phyloP scores from a whole-genome alignment of 345 rosid genomes.

The Ceriops tagal region DNA sequence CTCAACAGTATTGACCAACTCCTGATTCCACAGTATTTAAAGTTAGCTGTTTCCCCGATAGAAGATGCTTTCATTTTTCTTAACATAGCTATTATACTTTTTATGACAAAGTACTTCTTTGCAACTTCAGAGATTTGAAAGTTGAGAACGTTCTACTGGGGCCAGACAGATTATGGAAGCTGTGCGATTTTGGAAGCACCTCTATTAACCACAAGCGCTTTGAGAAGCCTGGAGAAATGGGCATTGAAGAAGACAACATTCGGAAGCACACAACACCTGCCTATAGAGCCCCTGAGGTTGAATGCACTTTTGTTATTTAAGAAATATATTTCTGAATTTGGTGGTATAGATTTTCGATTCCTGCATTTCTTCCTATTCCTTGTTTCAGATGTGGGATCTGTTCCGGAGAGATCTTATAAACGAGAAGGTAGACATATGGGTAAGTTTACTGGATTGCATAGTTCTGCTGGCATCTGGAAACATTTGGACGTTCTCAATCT shows the following conservation, averaged over 20 bases:
- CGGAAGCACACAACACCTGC: slow-evolving; percentile 94
- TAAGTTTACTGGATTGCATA: slow-evolving; percentile 38
- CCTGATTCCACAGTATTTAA: too few species aligned
- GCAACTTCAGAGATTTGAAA: slow-evolving; percentile 76
- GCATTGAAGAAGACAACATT: slow-evolving; percentile 96
- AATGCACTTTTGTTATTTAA: slow-evolving; percentile 20
- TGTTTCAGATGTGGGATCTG: slow-evolving; percentile 95
- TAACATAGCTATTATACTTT: neutral
- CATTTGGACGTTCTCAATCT: neutral
- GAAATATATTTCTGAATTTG: slow-evolving; percentile 22
- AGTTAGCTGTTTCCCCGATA: neutral
- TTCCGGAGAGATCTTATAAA: slow-evolving; percentile 78
- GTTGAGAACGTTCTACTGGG: slow-evolving; percentile 87
- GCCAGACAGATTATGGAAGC: slow-evolving; percentile 76
- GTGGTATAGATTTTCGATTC: slow-evolving; percentile 26
- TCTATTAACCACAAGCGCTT: slow-evolving; percentile 90
- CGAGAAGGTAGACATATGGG: slow-evolving; percentile 99
- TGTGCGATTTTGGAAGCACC: slow-evolving; percentile 95
- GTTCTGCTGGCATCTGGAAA: slow-evolving; percentile 4
- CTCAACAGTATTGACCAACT: too few species aligned
- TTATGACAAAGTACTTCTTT: slow-evolving; percentile 1
- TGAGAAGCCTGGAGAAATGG: slow-evolving; percentile 97
- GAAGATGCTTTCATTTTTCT: neutral
- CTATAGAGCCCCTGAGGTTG: slow-evolving; percentile 98
- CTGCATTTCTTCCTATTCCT: slow-evolving; percentile 27